Evolutionary conservation across 2,329 filamentous ascomycete species (phyloP), one percentile per base, ranked within the genome.

Genomic region (Trichoderma afroharzianum): DNA sequence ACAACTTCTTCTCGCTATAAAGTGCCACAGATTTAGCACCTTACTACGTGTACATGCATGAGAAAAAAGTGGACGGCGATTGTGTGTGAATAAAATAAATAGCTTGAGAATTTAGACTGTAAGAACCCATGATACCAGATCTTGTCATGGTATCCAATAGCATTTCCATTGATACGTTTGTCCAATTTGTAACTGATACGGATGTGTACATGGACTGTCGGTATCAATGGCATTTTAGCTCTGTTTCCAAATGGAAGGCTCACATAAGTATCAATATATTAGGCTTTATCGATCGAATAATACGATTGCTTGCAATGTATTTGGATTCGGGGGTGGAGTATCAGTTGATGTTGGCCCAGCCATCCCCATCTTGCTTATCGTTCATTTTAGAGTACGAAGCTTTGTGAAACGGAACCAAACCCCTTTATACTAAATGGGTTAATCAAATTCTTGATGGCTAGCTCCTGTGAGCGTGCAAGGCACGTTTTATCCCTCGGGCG

Each of bases 201-300:
- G 0, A 24, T 24, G 4, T 24, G n/a, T 2, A 24, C 11, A 24
- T 1, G 1, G 4, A 14, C 3, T 14, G n/a, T 24, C 11, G 3
- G 1, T 24, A 21, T 1, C 21, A 14, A 53, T 12, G 21, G 24
- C 21, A 21, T 24, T 21, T 53, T 5, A 21, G 11, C n/a, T 24
- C 11, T 6, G 0, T 14, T 24, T 3, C 5, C 11, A 53, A 24
- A 0, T 12, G 3, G 11, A 7, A 53, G 21, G 1, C 11, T 14
- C 4, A 7, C 6, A 53, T 24, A 12, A 1, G 11, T 24, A 3
- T 3, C 4, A 50, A 1, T 24, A 24, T 14, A 0, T 50, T 24
- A 14, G 11, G 1, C 47, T 24, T 12, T 14, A 6, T 21, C 4
- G 2, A 50, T 50, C 47, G 14, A 50, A 14, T 11, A 11, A 11